phyloP scores from a whole-genome alignment of 169 alveolate species.

The Plasmodium malariae region DNA sequence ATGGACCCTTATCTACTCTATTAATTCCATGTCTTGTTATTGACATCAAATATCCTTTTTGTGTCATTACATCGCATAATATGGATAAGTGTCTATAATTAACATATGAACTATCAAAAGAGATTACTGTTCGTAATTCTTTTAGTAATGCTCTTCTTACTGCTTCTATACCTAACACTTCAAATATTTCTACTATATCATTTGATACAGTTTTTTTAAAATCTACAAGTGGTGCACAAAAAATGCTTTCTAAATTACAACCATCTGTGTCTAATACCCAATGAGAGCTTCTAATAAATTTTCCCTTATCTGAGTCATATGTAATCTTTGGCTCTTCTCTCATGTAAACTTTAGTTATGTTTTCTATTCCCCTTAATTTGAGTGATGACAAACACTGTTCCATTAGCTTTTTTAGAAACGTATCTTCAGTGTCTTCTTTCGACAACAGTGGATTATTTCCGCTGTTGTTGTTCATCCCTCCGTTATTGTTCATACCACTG shows the following conservation, averaged over 20 bases:
- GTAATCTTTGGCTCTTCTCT: constrained; percentile 94
- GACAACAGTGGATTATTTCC: constrained; percentile 51
- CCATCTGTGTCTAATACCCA: constrained; percentile 99
- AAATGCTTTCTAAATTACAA: constrained; percentile 95
- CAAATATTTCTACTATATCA: constrained; percentile 97
- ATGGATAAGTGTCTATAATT: constrained; percentile 99
- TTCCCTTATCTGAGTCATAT: constrained; percentile 92
- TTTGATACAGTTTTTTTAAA: constrained; percentile 95
- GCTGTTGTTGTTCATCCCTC: background rate
- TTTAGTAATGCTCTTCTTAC: constrained; percentile 96
- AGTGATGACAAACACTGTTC: constrained; percentile 88
- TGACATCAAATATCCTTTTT: constrained; percentile 98
- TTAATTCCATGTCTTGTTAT: constrained; percentile 99
- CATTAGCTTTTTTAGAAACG: constrained; percentile 91
- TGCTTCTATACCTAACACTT: constrained; percentile 99
- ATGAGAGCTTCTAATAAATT: constrained; percentile 92
- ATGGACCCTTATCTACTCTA: constrained; percentile 98
- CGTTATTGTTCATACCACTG: no score
- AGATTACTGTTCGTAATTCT: constrained; percentile 95
- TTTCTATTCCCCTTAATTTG: constrained; percentile 88
- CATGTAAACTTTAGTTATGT: constrained; percentile 97
- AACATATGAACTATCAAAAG: constrained; percentile 97
- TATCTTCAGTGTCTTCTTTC: constrained; percentile 90
- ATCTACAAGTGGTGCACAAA: constrained; percentile 94
- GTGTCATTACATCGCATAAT: constrained; percentile 99